Conservation (phyloP, 805 yeast species). For the Metschnikowia similis region DNA sequence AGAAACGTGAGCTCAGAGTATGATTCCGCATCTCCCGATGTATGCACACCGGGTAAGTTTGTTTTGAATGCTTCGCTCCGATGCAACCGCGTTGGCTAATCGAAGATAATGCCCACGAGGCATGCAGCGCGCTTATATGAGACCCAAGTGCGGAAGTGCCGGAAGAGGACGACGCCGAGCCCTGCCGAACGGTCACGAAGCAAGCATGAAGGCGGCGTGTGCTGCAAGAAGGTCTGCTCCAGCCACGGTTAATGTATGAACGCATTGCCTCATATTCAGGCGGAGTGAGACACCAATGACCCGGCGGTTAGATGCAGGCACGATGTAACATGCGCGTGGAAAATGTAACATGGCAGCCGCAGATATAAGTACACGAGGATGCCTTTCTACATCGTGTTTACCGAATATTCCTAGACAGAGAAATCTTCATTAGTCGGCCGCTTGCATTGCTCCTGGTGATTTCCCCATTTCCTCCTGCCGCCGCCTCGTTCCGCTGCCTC, state of each 20-base stretch:
- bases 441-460: neutral
- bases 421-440: no score
- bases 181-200: no score
- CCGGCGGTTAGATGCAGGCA: neutral
- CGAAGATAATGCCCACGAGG: neutral
- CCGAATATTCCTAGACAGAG: no score
- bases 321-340: neutral
- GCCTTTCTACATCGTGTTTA: neutral
- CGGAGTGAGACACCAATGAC: no score
- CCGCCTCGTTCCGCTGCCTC: neutral
- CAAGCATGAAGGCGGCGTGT: no score
- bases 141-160: neutral
- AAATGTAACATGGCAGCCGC: conserved; percentile 1
- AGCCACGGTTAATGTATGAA: no score
- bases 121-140: neutral
- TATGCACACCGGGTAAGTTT: neutral
- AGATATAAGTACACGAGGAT: neutral
- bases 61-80: no score
- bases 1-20: neutral
- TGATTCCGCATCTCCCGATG: neutral
- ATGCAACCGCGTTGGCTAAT: no score
- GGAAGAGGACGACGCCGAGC: no score
- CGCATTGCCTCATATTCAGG: no score
- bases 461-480: neutral
- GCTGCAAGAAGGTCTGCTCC: no score